A percentile compares a stretch with the other conserved stretches of the same genome.
Conservation (phyloP, 129 eudicot genomes). For the Pittosporum tobira region DNA sequence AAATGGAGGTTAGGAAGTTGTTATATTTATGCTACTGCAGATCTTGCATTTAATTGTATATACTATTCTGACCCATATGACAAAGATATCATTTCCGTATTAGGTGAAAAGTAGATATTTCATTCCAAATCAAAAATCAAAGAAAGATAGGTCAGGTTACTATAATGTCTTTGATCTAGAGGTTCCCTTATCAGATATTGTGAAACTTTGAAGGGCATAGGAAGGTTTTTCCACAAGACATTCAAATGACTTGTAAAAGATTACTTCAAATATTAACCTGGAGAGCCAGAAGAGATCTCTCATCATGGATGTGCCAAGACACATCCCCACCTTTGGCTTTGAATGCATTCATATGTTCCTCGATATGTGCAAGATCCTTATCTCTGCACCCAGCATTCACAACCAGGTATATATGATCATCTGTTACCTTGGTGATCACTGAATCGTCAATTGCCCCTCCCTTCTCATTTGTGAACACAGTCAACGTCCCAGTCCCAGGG, state of each 20-base stretch:
- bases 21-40: not conserved
- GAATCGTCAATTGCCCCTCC: conserved; percentile 98
- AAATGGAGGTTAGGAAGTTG: not conserved
- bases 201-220: not conserved
- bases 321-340: conserved; percentile 95
- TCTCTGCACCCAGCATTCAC: conserved; percentile 97
- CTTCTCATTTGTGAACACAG: conserved; percentile 92
- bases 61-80: no score
- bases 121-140: no score
- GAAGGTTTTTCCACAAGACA: not conserved
- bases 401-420: conserved; percentile 92
- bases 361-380: conserved; percentile 97
- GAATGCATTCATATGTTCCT: conserved; percentile 90
- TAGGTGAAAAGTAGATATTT: no score
- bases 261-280: conserved; percentile 37
- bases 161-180: no score
- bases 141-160: no score
- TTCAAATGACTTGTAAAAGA: not conserved
- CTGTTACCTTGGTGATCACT: conserved; percentile 84
- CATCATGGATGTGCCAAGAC: conserved; percentile 93
- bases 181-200: not conserved
- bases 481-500: conserved; percentile 76
- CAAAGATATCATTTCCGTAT: no score
- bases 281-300: conserved; percentile 91
- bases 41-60: not conserved